Base-by-base conservation (phyloP, 805 yeast species). In the Wickerhamomyces hampshirensis region DNA sequence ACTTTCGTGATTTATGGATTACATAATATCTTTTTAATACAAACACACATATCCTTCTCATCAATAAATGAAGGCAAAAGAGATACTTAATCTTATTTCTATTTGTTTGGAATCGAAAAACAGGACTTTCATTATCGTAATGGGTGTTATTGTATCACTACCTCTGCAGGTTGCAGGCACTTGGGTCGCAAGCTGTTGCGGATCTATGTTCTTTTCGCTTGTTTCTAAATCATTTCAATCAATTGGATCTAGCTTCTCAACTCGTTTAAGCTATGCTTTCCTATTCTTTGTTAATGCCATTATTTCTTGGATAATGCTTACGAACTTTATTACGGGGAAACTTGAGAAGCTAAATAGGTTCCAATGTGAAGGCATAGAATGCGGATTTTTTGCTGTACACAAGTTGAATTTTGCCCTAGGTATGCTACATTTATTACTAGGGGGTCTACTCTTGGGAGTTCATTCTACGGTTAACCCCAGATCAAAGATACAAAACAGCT, bases 361-460 rank as follows among this genome's bases (percentile, higher is more conserved):
- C 44, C 78, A 75, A 28, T 91, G 98, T 62, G 77, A 80, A 30
- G 95, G 93, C 11, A 75, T 77, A 16, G 84, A 84, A 49, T 88
- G 96, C 59, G 95, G 97, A 31, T 93, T 91, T 60, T 85, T 87
- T 12, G 89, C 95, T 5, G 97, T 93, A n/a, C 94, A 93, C 57
- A 66, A 98, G 38, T 68, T 93, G 50, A 87, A 87, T 60, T 84
- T 88, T 55, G 89, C 97, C 3, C 65, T 93, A 14, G 98, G 95
- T 3, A 34, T 79, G 37, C 60, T 87, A 39, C 98, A 93, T 62
- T 51, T 89, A 23, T 44, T 78, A 1, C 63, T 93, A 38, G 95
- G 93, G 1, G 59, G 65, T 3, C 52, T 84, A 28, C 65, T 93
- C 30, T 55, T 82, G 8, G 85, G 87, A 15, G 94, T 89, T 5